A percentile compares a stretch with the other conserved stretches of the same genome.
Evolutionary conservation across 2,329 filamentous ascomycete genomes (phyloP).

Genomic region (Sarocladium oryzae): DNA sequence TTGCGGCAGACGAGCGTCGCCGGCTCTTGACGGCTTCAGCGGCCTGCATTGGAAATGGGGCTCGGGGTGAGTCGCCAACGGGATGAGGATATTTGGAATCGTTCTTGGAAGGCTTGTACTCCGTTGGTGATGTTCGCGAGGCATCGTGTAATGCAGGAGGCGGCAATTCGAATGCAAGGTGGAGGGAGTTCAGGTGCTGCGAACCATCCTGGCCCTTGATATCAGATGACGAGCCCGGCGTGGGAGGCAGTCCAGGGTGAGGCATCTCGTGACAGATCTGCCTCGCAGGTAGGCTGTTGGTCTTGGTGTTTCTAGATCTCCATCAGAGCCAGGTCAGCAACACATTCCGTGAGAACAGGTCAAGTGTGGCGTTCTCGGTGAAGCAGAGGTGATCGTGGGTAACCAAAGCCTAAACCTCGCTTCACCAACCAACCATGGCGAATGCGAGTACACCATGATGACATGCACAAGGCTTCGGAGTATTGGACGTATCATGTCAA

Average conservation of each 20-base stretch:
- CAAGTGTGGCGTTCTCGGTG: too few species aligned
- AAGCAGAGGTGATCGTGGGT: too few species aligned
- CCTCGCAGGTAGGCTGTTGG: neutral
- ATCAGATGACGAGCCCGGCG: slow-evolving; percentile 73
- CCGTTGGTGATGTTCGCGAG: slow-evolving; percentile 37
- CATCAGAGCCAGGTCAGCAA: neutral
- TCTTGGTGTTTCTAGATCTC: neutral
- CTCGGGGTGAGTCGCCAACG: slow-evolving; percentile 11
- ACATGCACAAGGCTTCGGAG: too few species aligned
- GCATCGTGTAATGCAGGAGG: slow-evolving; percentile 61
- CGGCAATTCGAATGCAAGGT: slow-evolving; percentile 67
- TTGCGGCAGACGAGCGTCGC: slow-evolving; percentile 41
- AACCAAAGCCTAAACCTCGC: too few species aligned
- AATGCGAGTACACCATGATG: too few species aligned
- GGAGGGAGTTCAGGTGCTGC: slow-evolving; percentile 53
- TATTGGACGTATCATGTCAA: too few species aligned
- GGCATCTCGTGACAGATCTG: slow-evolving; percentile 21
- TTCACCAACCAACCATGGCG: too few species aligned
- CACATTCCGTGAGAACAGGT: too few species aligned
- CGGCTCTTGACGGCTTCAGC: slow-evolving; percentile 48
- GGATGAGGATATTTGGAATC: neutral
- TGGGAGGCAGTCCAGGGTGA: slow-evolving; percentile 50
- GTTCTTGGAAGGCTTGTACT: slow-evolving; percentile 8
- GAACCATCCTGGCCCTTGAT: slow-evolving; percentile 65
- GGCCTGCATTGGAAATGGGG: slow-evolving; percentile 34